Evolutionary conservation across 2,329 filamentous ascomycete genomes (phyloP).

Genomic region (Trichoderma gracile): DNA sequence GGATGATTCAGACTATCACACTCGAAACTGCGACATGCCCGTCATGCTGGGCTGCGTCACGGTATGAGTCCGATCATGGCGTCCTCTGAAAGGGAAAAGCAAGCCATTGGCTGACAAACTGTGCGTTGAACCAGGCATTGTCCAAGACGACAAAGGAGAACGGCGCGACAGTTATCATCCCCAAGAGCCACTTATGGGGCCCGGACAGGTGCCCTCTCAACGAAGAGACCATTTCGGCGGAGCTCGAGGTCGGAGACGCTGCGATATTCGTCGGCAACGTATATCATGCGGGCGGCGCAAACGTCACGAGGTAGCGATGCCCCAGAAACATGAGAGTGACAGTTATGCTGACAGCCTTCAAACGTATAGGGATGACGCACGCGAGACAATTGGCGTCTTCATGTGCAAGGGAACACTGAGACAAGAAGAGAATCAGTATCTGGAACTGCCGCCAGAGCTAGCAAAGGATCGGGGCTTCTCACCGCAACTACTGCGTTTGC

Average conservation of each 20-base stretch:
- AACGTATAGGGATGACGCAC: constrained; percentile 32
- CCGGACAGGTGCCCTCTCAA: constrained; percentile 40
- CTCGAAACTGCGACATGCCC: constrained; percentile 39
- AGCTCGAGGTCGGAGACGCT: constrained; percentile 44
- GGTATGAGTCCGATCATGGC: constrained; percentile 1
- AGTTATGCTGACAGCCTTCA: constrained; percentile 3
- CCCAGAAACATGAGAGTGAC: not conserved
- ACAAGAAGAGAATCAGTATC: constrained; percentile 40
- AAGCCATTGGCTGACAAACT: not conserved
- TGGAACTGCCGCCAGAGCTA: constrained; percentile 35
- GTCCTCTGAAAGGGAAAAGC: not conserved
- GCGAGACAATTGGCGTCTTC: constrained; percentile 39
- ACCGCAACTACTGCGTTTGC: constrained; percentile 37
- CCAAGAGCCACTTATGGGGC: constrained; percentile 45
- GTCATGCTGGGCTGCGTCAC: constrained; percentile 42
- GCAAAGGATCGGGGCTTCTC: constrained; percentile 36
- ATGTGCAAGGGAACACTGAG: constrained; percentile 39
- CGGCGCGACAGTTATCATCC: constrained; percentile 45
- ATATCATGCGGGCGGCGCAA: constrained; percentile 45
- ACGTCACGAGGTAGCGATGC: constrained; percentile 34
- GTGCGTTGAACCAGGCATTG: constrained; percentile 33
- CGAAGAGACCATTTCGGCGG: constrained; percentile 43
- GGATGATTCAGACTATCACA: constrained; percentile 38
- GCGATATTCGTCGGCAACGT: constrained; percentile 43
- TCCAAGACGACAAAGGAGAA: constrained; percentile 45